Percentiles rank a stretch among this genome's conserved stretches.
These are phyloP conservation scores for Aaosphaeria pasadenensis DNA, from an alignment of 2,329 filamentous ascomycete species.

Conservation along the genomic window DNA sequence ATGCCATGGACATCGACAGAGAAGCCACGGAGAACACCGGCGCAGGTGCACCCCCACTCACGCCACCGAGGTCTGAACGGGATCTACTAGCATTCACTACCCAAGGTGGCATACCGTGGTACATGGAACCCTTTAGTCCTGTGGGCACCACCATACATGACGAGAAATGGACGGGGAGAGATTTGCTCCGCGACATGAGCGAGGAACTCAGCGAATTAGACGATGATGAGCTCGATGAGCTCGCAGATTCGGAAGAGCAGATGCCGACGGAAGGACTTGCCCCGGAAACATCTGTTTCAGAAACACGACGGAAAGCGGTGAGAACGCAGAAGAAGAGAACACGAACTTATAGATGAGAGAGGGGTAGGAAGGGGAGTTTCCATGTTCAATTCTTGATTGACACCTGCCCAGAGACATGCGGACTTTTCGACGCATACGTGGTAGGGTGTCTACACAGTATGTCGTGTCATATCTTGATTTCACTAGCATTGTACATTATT, in stretches of 20 bases:
- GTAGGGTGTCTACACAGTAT: no score
- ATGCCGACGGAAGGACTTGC: slow-evolving; percentile 19
- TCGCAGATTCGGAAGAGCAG: slow-evolving; percentile 30
- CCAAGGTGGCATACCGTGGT: slow-evolving; percentile 80
- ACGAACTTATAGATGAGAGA: slow-evolving; percentile 19
- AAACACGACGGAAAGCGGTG: slow-evolving; percentile 24
- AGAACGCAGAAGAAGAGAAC: slow-evolving; percentile 30
- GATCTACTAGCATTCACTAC: slow-evolving; percentile 47
- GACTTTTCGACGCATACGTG: no score
- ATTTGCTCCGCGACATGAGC: slow-evolving; percentile 70
- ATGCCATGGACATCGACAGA: slow-evolving; percentile 20
- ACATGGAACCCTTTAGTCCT: slow-evolving; percentile 76
- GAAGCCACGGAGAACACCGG: slow-evolving; percentile 34
- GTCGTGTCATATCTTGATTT: no score
- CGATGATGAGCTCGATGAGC: slow-evolving; percentile 78
- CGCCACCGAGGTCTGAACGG: slow-evolving; percentile 59
- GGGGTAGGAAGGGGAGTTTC: no score
- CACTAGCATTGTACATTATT: no score
- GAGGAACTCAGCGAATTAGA: slow-evolving; percentile 91
- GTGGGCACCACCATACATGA: slow-evolving; percentile 73
- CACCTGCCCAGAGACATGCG: no score
- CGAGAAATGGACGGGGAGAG: slow-evolving; percentile 70
- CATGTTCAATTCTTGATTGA: no score
- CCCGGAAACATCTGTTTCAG: slow-evolving; percentile 19
- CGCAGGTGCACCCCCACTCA: slow-evolving; percentile 51